Conservation (phyloP, 352 stramenopile species). For the Achlya hypogyna region DNA sequence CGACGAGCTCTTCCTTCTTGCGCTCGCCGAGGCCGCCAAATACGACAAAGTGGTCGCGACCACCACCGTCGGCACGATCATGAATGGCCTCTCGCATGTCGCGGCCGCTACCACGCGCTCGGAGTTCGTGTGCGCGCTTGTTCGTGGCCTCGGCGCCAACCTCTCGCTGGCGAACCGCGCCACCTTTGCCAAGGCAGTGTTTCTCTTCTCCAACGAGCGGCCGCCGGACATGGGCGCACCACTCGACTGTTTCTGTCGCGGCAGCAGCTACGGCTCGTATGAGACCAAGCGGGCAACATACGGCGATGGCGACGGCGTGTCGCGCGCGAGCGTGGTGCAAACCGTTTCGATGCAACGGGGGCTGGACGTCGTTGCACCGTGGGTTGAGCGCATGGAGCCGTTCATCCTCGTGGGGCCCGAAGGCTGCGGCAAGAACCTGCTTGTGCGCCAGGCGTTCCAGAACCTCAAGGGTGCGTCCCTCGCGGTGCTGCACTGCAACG, state of each 20-base stretch:
- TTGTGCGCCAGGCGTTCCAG: slow-evolving; percentile 87
- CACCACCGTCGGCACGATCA: slow-evolving; percentile 89
- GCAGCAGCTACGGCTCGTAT: slow-evolving; percentile 52
- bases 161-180: slow-evolving; percentile 57
- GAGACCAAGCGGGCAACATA: slow-evolving; percentile 77
- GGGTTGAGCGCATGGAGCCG: slow-evolving; percentile 88
- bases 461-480: slow-evolving; percentile 65
- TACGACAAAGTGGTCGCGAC: slow-evolving; percentile 86
- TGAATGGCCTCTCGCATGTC: slow-evolving; percentile 88
- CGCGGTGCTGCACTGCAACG: slow-evolving; percentile 90
- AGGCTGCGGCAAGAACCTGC: slow-evolving; percentile 92
- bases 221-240: slow-evolving; percentile 78
- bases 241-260: slow-evolving; percentile 85
- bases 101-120: slow-evolving; percentile 49
- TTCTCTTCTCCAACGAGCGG: slow-evolving; percentile 87
- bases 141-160: slow-evolving; percentile 90
- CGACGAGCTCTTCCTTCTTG: slow-evolving; percentile 87
- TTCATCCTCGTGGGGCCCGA: slow-evolving; percentile 93
- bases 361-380: slow-evolving; percentile 81
- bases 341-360: slow-evolving; percentile 82
- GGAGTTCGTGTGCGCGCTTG: slow-evolving; percentile 87
- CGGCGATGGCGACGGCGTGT: slow-evolving; percentile 37
- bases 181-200: slow-evolving; percentile 85
- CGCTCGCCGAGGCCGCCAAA: slow-evolving; percentile 79
- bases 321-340: slow-evolving; percentile 46